Conservation (phyloP, 176 grass and related monocot species). For the Poa annua region DNA sequence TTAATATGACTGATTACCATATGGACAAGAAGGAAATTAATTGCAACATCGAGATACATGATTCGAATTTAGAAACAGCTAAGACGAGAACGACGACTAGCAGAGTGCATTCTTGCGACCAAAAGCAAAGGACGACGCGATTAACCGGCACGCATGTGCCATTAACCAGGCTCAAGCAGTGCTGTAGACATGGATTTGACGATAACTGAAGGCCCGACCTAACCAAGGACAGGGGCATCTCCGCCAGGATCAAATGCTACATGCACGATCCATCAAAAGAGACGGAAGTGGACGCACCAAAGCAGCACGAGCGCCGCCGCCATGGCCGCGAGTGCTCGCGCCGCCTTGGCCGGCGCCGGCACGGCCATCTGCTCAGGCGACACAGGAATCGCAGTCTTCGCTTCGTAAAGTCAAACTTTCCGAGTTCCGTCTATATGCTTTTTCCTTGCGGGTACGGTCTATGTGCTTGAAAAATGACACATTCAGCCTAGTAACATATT, state of each 20-base stretch:
- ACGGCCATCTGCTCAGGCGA: slow-evolving; percentile 45
- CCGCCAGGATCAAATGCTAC: neutral
- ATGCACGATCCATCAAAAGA: slow-evolving; percentile 1
- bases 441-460: neutral
- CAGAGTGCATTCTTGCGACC: neutral
- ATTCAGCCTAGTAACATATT: too few species aligned
- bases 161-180: neutral
- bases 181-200: neutral
- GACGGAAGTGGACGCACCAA: slow-evolving; percentile 75
- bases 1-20: neutral
- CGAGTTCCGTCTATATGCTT: neutral
- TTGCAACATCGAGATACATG: slow-evolving; percentile 6
- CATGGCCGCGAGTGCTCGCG: slow-evolving; percentile 50
- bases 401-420: slow-evolving; percentile 2
- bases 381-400: neutral
- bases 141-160: slow-evolving; percentile 4
- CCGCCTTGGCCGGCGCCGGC: slow-evolving; percentile 43
- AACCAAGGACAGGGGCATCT: neutral
- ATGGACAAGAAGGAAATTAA: neutral
- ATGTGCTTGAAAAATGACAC: too few species aligned
- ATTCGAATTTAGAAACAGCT: neutral
- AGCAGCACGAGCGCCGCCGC: slow-evolving; percentile 64
- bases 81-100: neutral
- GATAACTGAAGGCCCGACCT: neutral
- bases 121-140: neutral